Evolutionary conservation across 257 asterid species (phyloP).

Genomic region (Solanum clarkiae): DNA sequence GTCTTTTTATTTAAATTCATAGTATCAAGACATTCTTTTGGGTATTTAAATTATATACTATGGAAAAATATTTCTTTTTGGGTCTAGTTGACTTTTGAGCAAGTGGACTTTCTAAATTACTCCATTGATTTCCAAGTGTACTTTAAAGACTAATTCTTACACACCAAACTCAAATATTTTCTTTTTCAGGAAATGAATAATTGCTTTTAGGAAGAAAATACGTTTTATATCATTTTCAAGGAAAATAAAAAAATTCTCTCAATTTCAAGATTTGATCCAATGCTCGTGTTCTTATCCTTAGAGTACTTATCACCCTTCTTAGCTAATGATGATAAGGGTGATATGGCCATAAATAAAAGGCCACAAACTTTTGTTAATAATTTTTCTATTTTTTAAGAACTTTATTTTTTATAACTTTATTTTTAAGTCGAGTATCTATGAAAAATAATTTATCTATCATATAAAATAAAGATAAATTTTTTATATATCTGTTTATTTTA

Average conservation of each 20-base stretch:
- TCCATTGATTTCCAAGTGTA: background rate
- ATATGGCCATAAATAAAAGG: background rate
- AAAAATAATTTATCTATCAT: background rate
- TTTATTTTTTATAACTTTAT: too few relatives aligned
- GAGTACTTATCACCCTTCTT: background rate
- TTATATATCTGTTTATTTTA: rapidly evolving
- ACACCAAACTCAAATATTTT: background rate
- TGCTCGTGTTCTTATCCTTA: background rate
- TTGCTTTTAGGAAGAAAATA: background rate
- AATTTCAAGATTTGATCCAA: background rate
- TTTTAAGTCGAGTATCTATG: rapidly evolving
- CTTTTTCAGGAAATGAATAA: background rate
- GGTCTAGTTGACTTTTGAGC: background rate
- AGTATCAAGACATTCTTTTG: background rate
- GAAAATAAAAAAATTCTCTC: background rate
- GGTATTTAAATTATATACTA: background rate
- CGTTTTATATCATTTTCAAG: background rate
- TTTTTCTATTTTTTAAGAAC: too few relatives aligned
- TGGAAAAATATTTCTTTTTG: background rate
- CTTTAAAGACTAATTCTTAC: background rate
- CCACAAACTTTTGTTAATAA: background rate
- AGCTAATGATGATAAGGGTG: background rate
- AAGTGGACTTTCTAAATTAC: background rate
- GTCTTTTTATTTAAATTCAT: background rate
- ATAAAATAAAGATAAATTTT: background rate